Evolutionary conservation across 495 filamentous ascomycete genomes (phyloP).

Genomic region (Penicillium silybi): DNA sequence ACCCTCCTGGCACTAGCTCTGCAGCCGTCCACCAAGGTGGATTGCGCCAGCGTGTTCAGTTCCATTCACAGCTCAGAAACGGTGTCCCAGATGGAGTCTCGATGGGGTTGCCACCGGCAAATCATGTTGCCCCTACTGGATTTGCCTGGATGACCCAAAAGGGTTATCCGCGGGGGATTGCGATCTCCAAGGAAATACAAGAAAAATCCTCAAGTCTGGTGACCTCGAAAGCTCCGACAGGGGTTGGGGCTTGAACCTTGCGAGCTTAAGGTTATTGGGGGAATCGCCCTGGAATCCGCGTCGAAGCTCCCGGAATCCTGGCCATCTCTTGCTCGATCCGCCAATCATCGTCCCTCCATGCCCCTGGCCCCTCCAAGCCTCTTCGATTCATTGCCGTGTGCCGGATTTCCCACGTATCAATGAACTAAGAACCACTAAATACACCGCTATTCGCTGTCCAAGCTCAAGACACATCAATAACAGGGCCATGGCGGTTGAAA

Average conservation of each 20-base stretch:
- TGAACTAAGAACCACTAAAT: background rate
- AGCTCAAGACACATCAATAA: background rate
- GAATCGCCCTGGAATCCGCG: constrained; percentile 12
- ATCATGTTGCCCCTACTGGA: constrained; percentile 7
- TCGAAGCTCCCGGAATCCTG: constrained; percentile 14
- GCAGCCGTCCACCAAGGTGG: constrained; percentile 1
- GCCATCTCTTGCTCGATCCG: background rate
- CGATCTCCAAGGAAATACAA: background rate
- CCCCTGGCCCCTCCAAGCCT: background rate
- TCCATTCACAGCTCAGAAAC: constrained; percentile 6
- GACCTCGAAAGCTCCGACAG: constrained; percentile 17
- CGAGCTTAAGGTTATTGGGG: constrained; percentile 19
- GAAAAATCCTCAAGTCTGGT: constrained; percentile 20
- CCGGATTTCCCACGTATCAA: background rate
- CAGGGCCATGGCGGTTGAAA: background rate
- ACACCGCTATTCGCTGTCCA: constrained; percentile 1
- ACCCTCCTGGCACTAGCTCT: background rate
- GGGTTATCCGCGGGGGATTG: constrained; percentile 15
- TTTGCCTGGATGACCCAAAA: constrained; percentile 8
- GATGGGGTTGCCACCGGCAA: background rate
- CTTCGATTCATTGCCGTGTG: background rate
- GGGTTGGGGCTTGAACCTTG: background rate
- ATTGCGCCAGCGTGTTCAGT: background rate
- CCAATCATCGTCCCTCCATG: constrained; percentile 12
- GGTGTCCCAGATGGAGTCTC: background rate